Percentiles rank a stretch among this genome's conserved stretches.
Evolutionary conservation across 192 early-diverging fungal species (phyloP).

Genomic region (Coemansia sp.): DNA sequence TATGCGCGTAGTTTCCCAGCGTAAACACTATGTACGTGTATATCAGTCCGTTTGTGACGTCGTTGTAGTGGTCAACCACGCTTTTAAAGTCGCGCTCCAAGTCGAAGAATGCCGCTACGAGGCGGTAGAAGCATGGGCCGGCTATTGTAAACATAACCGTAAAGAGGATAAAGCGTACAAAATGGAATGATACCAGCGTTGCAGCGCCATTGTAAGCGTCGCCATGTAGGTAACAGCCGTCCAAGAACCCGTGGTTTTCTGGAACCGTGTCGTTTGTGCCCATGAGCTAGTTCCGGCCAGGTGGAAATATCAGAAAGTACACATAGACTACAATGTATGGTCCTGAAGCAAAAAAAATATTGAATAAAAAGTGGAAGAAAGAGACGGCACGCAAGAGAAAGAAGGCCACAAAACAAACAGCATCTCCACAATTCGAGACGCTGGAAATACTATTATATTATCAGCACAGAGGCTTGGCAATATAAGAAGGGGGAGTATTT

Average conservation of each 20-base stretch:
- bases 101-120: constrained; percentile 60
- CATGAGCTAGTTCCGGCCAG: not conserved
- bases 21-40: constrained; percentile 72
- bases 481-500: too few species aligned
- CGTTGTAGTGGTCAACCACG: constrained; percentile 65
- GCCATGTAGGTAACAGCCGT: constrained; percentile 40
- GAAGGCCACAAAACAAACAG: not conserved
- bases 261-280: constrained; percentile 2
- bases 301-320: not conserved
- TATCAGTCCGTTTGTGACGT: constrained; percentile 57
- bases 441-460: too few species aligned
- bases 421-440: too few species aligned
- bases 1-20: constrained; percentile 72
- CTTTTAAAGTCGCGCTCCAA: constrained; percentile 70
- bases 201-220: constrained; percentile 37
- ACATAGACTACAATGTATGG: not conserved
- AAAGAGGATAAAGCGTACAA: constrained; percentile 38
- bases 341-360: too few species aligned
- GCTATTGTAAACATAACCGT: constrained; percentile 37
- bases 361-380: too few species aligned
- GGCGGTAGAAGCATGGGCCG: constrained; percentile 56
- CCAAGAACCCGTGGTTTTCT: constrained; percentile 27
- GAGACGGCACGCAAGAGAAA: too few species aligned
- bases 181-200: constrained; percentile 49
- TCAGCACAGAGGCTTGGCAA: too few species aligned